Percentiles rank a stretch among this genome's conserved stretches.
These are phyloP conservation scores for Teratosphaeria nubilosa DNA, from an alignment of 2,329 filamentous ascomycete species.

Conservation along the genomic window DNA sequence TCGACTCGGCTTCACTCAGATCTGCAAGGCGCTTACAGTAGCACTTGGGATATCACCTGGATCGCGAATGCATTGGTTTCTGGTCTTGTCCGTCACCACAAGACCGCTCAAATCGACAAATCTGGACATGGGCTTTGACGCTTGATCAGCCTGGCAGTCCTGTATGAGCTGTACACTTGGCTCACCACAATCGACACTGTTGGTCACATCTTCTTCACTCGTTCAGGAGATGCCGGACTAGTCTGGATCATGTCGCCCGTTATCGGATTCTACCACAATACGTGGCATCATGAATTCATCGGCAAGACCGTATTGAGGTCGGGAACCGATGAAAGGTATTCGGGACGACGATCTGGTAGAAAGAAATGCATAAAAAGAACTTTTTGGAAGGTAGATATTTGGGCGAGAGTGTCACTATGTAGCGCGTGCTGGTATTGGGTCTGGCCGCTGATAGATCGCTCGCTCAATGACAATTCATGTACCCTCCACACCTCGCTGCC, in stretches of 20 bases:
- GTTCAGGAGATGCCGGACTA: constrained; percentile 21
- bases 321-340: neutral
- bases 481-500: neutral
- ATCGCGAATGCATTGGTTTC: neutral
- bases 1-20: neutral
- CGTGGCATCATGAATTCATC: neutral
- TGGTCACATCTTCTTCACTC: constrained; percentile 24
- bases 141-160: constrained; percentile 7
- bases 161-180: constrained; percentile 6
- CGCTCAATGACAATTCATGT: constrained; percentile 5
- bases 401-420: constrained; percentile 1
- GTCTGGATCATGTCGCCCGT: constrained; percentile 9
- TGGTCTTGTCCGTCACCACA: neutral
- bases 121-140: constrained; percentile 8
- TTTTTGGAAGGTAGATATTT: constrained; percentile 2
- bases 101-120: constrained; percentile 1
- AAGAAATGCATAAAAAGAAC: constrained; percentile 7
- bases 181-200: constrained; percentile 13
- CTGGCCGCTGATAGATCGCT: constrained; percentile 3
- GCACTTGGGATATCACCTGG: neutral
- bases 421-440: constrained; percentile 1
- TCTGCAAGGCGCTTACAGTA: neutral
- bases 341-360: constrained; percentile 9
- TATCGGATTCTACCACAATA: neutral
- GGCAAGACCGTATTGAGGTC: neutral